A percentile compares a stretch with the other conserved stretches of the same genome.
Conservation (phyloP, 495 filamentous ascomycete species). For the Oidiodendron maius region DNA sequence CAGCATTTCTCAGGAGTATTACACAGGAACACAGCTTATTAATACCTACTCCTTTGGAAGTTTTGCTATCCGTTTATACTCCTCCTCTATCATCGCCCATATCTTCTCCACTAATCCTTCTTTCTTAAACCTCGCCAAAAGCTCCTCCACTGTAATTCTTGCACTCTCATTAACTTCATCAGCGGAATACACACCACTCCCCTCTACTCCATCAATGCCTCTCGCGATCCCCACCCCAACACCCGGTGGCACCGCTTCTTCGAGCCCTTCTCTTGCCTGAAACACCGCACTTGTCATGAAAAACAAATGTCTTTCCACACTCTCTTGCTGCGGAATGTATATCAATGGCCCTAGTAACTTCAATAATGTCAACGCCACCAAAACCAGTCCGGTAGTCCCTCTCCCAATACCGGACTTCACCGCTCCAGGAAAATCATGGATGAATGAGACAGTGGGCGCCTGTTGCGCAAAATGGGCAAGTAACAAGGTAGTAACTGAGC, state of each 20-base stretch:
- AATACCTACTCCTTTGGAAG: too few relatives aligned
- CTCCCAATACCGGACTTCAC: too few relatives aligned
- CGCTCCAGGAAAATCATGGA: constrained; percentile 35
- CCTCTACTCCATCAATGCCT: constrained; percentile 7
- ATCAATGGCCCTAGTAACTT: constrained; percentile 8
- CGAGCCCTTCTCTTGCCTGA: constrained; percentile 6
- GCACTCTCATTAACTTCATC: constrained; percentile 13
- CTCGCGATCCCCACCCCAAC: constrained; percentile 8
- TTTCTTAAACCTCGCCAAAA: too few relatives aligned
- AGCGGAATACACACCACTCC: constrained; percentile 20
- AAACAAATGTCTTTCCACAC: constrained; percentile 21
- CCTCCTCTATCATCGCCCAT: too few relatives aligned
- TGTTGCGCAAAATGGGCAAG: constrained; percentile 27
- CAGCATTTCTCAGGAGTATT: too few relatives aligned
- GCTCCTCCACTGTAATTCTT: too few relatives aligned
- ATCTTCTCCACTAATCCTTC: too few relatives aligned
- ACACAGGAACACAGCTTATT: too few relatives aligned
- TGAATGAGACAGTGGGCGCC: constrained; percentile 27
- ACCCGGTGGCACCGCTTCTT: constrained; percentile 2
- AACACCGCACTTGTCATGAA: constrained; percentile 18
- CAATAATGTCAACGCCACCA: constrained; percentile 10
- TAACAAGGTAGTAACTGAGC: constrained; percentile 23
- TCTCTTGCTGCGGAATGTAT: constrained; percentile 17
- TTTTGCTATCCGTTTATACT: too few relatives aligned
- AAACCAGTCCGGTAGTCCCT: constrained; percentile 8